These are phyloP conservation scores for Pholiota molesta DNA, from an alignment of 768 basidiomycete genomes.

Conservation along the genomic window DNA sequence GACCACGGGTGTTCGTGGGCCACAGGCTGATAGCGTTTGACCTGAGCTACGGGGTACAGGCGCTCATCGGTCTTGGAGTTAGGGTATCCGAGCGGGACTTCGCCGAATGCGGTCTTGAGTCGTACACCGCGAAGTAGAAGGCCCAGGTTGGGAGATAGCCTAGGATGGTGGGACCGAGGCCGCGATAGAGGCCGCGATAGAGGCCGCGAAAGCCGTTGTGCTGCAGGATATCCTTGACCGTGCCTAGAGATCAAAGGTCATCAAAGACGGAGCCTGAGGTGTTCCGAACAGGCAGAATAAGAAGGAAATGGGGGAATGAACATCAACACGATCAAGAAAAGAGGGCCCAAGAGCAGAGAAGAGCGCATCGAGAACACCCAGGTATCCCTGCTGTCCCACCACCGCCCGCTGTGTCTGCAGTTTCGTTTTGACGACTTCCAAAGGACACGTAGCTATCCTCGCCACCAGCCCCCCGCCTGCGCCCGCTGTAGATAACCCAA, in stretches of 20 bases:
- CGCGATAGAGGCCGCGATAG: constrained; percentile 95
- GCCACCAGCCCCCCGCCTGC: constrained; percentile 94
- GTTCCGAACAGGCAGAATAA: constrained; percentile 10
- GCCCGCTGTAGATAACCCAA: constrained; percentile 59
- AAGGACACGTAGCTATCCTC: constrained; percentile 92
- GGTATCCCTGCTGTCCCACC: constrained; percentile 71
- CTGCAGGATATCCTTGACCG: constrained; percentile 42
- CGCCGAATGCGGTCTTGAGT: constrained; percentile 87
- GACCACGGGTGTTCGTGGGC: constrained; percentile 84
- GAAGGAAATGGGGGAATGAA: background rate
- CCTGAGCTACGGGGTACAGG: constrained; percentile 81
- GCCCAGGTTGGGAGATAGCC: constrained; percentile 99
- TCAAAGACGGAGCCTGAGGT: background rate
- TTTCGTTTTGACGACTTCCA: constrained; percentile 98
- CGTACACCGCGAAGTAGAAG: constrained; percentile 98
- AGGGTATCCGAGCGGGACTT: constrained; percentile 48
- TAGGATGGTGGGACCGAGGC: constrained; percentile 92
- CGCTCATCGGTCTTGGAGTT: constrained; percentile 37
- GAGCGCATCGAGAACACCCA: constrained; percentile 71
- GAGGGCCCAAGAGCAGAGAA: constrained; percentile 1
- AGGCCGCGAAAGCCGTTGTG: constrained; percentile 86
- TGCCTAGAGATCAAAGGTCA: constrained; percentile 27
- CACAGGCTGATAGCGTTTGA: constrained; percentile 83
- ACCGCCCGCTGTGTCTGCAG: constrained; percentile 89
- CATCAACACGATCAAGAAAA: background rate